A percentile compares a stretch with the other conserved stretches of the same genome.
These are phyloP conservation scores for Protomyces inouyei DNA, from an alignment of 1,139 yeast species.

Conservation along the genomic window DNA sequence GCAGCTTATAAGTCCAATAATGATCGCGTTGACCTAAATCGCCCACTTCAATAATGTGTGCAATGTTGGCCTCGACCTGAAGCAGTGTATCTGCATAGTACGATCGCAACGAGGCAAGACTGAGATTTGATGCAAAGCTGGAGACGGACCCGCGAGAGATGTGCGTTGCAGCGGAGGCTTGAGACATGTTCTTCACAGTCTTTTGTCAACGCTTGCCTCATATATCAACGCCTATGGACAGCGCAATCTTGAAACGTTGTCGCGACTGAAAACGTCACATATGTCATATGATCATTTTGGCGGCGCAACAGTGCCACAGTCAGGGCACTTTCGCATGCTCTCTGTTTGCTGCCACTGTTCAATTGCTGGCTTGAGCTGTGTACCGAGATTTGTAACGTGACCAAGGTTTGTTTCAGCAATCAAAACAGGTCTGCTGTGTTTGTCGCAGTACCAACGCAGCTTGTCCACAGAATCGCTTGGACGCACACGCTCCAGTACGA, in stretches of 20 bases:
- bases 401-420: slow-evolving; percentile 66
- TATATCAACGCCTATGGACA: neutral
- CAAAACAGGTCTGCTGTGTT: slow-evolving; percentile 36
- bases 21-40: neutral
- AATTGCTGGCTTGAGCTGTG: slow-evolving; percentile 84
- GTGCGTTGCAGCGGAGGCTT: neutral
- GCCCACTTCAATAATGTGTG: neutral
- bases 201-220: too few species aligned
- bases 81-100: neutral
- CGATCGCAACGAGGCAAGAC: neutral
- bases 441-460: slow-evolving; percentile 88
- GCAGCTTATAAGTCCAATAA: neutral
- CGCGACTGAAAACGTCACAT: neutral
- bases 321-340: slow-evolving; percentile 62
- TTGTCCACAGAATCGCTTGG: slow-evolving; percentile 63
- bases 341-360: slow-evolving; percentile 60
- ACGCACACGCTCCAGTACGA: slow-evolving; percentile 92
- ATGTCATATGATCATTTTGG: slow-evolving; percentile 21
- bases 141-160: neutral
- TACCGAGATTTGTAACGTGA: slow-evolving; percentile 75
- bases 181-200: neutral
- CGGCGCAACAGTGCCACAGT: slow-evolving; percentile 58
- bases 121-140: neutral
- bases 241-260: neutral
- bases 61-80: neutral